These are phyloP conservation scores for Sechiopsis laciniata DNA, from an alignment of 306 rosid species.

Conservation along the genomic window DNA sequence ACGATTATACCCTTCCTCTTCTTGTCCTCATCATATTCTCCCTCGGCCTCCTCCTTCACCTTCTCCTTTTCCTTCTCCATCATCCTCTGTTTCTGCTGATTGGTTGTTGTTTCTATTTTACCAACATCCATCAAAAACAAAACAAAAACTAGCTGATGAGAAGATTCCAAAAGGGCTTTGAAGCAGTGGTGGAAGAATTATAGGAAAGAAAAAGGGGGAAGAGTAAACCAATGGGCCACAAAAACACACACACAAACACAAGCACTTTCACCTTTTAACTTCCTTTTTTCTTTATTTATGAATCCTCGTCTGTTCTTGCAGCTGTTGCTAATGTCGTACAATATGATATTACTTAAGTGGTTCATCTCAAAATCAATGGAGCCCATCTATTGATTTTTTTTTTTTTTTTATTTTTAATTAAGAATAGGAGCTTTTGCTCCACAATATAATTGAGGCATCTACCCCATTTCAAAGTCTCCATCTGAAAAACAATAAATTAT, in stretches of 20 bases:
- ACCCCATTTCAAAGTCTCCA: too few relatives aligned
- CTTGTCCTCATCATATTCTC: slow-evolving; percentile 29
- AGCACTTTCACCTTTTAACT: slow-evolving; percentile 15
- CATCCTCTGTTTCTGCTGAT: slow-evolving; percentile 18
- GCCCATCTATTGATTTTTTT: too few relatives aligned
- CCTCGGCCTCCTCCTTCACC: slow-evolving; percentile 26
- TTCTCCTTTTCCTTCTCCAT: slow-evolving; percentile 28
- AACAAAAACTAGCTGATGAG: neutral
- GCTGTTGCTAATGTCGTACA: slow-evolving; percentile 19
- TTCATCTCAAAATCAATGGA: too few relatives aligned
- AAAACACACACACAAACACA: slow-evolving; percentile 25
- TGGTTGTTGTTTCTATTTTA: slow-evolving; percentile 24
- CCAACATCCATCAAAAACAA: slow-evolving; percentile 27
- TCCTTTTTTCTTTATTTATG: neutral
- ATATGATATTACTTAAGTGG: too few relatives aligned
- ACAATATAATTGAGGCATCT: too few relatives aligned
- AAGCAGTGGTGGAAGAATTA: neutral
- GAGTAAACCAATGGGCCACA: slow-evolving; percentile 35
- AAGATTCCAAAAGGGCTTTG: slow-evolving; percentile 22
- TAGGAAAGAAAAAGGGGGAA: neutral
- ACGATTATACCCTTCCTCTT: slow-evolving; percentile 30
- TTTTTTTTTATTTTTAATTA: too few relatives aligned
- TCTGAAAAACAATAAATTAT: too few relatives aligned
- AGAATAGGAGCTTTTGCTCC: too few relatives aligned
- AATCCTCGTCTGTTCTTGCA: neutral